These are phyloP conservation scores for Clonostachys byssicola DNA, from an alignment of 2,329 filamentous ascomycete genomes.

Conservation along the genomic window DNA sequence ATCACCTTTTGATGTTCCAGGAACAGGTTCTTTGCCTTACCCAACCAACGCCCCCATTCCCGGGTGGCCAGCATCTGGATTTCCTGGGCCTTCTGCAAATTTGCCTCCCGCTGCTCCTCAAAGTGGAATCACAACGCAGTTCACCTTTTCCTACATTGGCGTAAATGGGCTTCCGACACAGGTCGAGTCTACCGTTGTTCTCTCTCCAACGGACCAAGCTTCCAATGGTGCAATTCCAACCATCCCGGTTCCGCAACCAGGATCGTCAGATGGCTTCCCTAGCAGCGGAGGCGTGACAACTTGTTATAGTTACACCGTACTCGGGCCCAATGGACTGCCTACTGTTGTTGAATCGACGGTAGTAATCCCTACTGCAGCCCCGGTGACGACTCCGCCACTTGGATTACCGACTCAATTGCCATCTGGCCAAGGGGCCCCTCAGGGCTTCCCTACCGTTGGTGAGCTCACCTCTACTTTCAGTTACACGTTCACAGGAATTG, in stretches of 20 bases:
- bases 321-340: conserved; percentile 5
- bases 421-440: neutral
- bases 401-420: neutral
- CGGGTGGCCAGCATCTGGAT: neutral
- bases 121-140: conserved; percentile 1
- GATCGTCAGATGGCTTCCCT: neutral
- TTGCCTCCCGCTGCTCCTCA: neutral
- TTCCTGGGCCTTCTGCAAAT: neutral
- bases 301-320: conserved; percentile 3
- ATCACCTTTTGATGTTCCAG: conserved; percentile 3
- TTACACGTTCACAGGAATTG: neutral
- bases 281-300: neutral
- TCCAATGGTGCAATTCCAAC: neutral
- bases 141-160: conserved; percentile 9
- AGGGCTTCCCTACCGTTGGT: neutral
- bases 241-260: neutral
- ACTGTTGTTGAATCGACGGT: conserved; percentile 3
- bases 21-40: conserved; percentile 10
- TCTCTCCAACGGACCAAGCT: neutral
- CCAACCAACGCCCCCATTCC: neutral
- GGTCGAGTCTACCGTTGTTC: conserved; percentile 2
- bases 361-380: conserved; percentile 1
- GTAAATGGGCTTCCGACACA: conserved; percentile 6
- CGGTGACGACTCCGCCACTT: too few species aligned
- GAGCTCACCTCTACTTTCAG: neutral